Evolutionary conservation across 2,329 filamentous ascomycete genomes (phyloP), one percentile per base, ranked within the genome.

Genomic region (Penicillium sp.): DNA sequence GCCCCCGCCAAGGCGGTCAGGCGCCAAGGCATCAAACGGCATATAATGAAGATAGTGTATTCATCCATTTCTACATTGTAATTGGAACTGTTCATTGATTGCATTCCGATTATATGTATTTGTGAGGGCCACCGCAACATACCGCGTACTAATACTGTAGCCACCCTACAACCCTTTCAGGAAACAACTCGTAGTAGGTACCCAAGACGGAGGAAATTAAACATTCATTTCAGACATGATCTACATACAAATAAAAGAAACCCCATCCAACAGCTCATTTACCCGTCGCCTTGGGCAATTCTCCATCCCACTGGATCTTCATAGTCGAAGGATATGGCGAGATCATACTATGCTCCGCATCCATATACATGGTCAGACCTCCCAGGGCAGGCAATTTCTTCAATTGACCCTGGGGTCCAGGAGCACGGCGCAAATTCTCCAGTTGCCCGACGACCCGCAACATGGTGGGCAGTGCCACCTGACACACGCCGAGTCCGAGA

Each of bases 401-500:
- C 58, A 79, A 60, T 13, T 73, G 63, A 6, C 77, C 77, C 61
- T 78, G 75, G n/a, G 65, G 57, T 3, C 77, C 77, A 10, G 76
- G 76, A 10, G 75, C 72, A 35, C 76, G 76, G 27, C 76, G 73
- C 11, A 79, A 70, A 56, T 78, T 78, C 55, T 76, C 73, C 55
- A 79, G 60, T 39, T 73, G 69, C 16, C 76, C 76, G 35, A 79
- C 68, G 0, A 78, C 73, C 59, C 75, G 76, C 10, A 78, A 69
- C 71, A 77, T 77, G 7, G 75, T 73, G 3, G 75, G 71, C 41
- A 75, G 64, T 33, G 69, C 72, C n/a, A 69, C 52, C 50, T 73
- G 69, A 55, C 70, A 73, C 31, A 75, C 64, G 13, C 61, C 70
- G 14, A 72, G 55, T 4, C 87, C 88, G 0, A 91, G 76, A 63